Evolutionary conservation across 805 yeast species (phyloP), one percentile per base, ranked within the genome.

Genomic region (Scheffersomyces ergatensis): DNA sequence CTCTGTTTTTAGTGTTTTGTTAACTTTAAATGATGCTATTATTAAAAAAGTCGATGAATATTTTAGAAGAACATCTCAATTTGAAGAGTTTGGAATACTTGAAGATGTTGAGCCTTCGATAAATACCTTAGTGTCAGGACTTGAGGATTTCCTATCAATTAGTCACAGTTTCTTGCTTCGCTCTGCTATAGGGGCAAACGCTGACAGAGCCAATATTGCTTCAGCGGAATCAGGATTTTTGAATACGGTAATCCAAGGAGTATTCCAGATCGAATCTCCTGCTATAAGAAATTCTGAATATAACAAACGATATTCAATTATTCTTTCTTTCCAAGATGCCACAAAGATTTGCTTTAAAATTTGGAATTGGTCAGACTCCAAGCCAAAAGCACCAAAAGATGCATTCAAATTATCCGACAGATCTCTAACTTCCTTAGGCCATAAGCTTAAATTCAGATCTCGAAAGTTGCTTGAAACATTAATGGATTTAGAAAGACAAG

Each of bases 191-290:
- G 50, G 50, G 7, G 38, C 42, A 26, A 49, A 45, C 18, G 30
- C 26, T 34, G 61, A 60, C 12, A 46, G 35, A 15, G 39, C 33
- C 11, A 34, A 26, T 19, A 20, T 31, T 15, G 30, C 39, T 7
- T 32, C 32, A 13, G 35, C 47, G 2, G 78, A 76, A 32, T 44
- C 47, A 18, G 78, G 88, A 16, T 76, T 83, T 60, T 70, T 85
- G 36, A 83, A 83, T 0, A 75, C 76, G 39, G 84, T 82, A 18
- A 84, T 86, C 39, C 85, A 83, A 46, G 93, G 93, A 1, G 95
- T 86, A 0, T 84, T 86, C 53, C 83, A 78, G 40, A 77, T 81
- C 12, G 95, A 86, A 47, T 71, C 86, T 1, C 85, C 84, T 0
- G 67, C 70, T 42, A 61, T 72, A 25, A 52, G 76, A 38, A 63